Evolutionary conservation across 257 asterid species (phyloP).

Genomic region (Eucommia ulmoides): DNA sequence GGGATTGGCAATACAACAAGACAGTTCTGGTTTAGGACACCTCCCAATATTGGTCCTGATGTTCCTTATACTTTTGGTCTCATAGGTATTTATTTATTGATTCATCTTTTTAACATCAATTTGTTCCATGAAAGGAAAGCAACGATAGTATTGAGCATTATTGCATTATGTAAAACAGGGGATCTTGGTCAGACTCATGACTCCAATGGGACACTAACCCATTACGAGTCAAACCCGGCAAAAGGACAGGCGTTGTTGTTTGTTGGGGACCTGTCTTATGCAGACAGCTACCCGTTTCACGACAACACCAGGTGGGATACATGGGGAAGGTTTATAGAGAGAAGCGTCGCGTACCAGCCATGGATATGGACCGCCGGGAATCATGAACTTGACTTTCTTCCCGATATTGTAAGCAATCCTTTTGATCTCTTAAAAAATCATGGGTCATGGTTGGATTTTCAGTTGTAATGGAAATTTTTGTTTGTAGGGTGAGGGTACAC

Average conservation of each 20-base stretch:
- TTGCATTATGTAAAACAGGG: too few relatives aligned
- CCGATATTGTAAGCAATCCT: slow-evolving; percentile 31
- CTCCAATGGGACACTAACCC: slow-evolving; percentile 45
- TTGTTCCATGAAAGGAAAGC: too few relatives aligned
- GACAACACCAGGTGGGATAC: slow-evolving; percentile 65
- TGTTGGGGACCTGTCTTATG: slow-evolving; percentile 68
- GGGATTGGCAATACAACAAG: slow-evolving; percentile 29
- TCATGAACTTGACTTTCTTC: slow-evolving; percentile 50
- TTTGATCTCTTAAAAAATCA: background rate
- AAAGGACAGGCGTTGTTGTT: slow-evolving; percentile 41
- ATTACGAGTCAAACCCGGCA: slow-evolving; percentile 39
- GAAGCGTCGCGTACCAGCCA: slow-evolving; percentile 53
- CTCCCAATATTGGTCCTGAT: slow-evolving; percentile 57
- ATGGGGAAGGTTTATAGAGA: slow-evolving; percentile 51
- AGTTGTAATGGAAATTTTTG: too few relatives aligned
- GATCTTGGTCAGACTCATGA: slow-evolving; percentile 65
- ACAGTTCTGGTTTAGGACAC: slow-evolving; percentile 45
- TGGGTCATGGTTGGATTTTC: too few relatives aligned
- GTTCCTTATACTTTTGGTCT: slow-evolving; percentile 60
- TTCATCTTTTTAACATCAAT: background rate
- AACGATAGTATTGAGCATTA: too few relatives aligned
- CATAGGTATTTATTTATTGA: too few relatives aligned
- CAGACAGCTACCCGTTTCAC: slow-evolving; percentile 47
- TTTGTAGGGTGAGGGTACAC: slow-evolving; percentile 48
- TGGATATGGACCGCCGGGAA: slow-evolving; percentile 74